These are phyloP conservation scores for Globisporangium sylvaticum DNA, from an alignment of 352 stramenopile genomes.

Conservation along the genomic window DNA sequence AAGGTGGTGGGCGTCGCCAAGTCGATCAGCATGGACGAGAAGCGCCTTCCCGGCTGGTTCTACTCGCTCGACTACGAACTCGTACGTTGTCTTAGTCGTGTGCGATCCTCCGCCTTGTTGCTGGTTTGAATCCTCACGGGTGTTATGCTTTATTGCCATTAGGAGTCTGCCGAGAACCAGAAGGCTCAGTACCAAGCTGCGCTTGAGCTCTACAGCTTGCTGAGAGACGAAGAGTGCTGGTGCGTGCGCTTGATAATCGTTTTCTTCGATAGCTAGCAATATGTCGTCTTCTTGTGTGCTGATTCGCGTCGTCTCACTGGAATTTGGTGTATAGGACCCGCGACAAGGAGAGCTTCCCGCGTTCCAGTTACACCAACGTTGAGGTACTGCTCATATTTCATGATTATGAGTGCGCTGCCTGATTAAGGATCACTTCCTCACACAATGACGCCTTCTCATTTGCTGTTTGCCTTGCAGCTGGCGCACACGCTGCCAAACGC, in stretches of 20 bases:
- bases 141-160: no score
- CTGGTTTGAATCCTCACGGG: no score
- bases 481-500: conserved; percentile 24
- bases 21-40: conserved; percentile 43
- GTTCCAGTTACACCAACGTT: conserved; percentile 72
- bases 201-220: conserved; percentile 54
- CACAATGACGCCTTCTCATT: not conserved
- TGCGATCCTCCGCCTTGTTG: no score
- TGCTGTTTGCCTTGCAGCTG: conserved; percentile 15
- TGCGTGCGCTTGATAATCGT: conserved; percentile 12
- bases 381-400: conserved; percentile 23
- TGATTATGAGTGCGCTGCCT: not conserved
- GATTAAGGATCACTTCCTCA: not conserved
- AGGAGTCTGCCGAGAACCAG: conserved; percentile 43
- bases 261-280: not conserved
- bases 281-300: not conserved
- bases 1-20: conserved; percentile 48
- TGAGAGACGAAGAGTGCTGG: conserved; percentile 74
- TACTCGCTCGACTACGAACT: conserved; percentile 48
- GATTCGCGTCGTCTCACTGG: not conserved
- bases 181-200: conserved; percentile 44
- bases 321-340: conserved; percentile 35
- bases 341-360: conserved; percentile 77
- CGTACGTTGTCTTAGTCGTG: no score
- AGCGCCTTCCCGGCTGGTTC: conserved; percentile 62